phyloP scores from a whole-genome alignment of 73 alveolate species.

The Paramecium biaurelia region DNA sequence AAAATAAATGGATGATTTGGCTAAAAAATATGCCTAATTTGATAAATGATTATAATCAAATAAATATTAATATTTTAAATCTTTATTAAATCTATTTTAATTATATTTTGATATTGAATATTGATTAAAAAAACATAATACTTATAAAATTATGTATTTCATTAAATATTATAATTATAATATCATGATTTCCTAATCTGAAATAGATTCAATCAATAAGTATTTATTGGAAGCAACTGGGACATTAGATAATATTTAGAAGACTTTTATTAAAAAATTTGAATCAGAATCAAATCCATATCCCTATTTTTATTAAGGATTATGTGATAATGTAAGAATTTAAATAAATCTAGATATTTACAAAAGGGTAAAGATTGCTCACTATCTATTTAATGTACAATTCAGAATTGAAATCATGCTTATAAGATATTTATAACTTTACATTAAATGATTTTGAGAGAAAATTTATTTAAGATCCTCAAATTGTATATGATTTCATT shows the following conservation, averaged over 20 bases:
- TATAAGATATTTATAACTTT: neutral
- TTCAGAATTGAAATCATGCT: neutral
- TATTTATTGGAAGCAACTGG: neutral
- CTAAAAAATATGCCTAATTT: slow-evolving; percentile 31
- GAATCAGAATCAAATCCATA: neutral
- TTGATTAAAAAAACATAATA: no score
- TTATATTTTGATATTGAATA: no score
- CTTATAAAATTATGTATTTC: neutral
- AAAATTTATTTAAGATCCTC: neutral
- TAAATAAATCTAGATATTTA: neutral
- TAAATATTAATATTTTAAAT: neutral
- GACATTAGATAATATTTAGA: neutral
- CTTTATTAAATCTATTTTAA: no score
- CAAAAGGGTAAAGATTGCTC: neutral
- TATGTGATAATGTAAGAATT: neutral
- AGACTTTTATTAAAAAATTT: neutral
- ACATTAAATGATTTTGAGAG: neutral
- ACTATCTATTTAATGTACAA: neutral
- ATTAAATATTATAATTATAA: neutral
- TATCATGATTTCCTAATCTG: neutral
- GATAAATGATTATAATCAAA: slow-evolving; percentile 14
- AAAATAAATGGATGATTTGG: slow-evolving; percentile 48
- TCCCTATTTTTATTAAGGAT: neutral
- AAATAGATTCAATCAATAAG: neutral
- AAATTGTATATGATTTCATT: neutral